Conservation (phyloP, 768 basidiomycete species). For the Mycena galericulata region DNA sequence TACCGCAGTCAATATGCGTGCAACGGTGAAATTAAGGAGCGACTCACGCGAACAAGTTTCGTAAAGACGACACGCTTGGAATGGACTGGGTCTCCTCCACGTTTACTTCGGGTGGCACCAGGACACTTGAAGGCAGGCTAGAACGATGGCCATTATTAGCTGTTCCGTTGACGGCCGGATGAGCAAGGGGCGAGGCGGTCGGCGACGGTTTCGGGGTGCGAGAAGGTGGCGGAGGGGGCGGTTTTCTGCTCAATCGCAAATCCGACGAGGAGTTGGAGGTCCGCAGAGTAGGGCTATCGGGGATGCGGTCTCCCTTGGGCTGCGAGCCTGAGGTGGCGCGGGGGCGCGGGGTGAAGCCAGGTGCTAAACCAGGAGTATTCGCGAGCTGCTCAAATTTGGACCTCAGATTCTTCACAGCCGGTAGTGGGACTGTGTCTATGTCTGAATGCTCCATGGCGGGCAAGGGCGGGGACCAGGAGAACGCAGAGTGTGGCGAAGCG, state of each 20-base stretch:
- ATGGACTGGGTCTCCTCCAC: slow-evolving; percentile 36
- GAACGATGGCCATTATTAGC: slow-evolving; percentile 17
- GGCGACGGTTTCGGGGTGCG: slow-evolving; percentile 52
- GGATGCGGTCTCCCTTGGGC: slow-evolving; percentile 39
- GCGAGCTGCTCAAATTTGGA: slow-evolving; percentile 81
- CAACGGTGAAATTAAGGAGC: not conserved
- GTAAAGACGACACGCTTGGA: slow-evolving; percentile 54
- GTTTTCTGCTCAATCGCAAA: slow-evolving; percentile 62
- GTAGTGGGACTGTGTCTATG: slow-evolving; percentile 66
- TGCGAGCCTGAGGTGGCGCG: slow-evolving; percentile 52
- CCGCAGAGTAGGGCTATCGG: slow-evolving; percentile 51
- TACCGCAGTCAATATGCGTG: slow-evolving; percentile 25
- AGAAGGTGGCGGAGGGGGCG: slow-evolving; percentile 71
- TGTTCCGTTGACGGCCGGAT: slow-evolving; percentile 50
- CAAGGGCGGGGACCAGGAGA: slow-evolving; percentile 1
- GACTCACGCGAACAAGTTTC: slow-evolving; percentile 63
- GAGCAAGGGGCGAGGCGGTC: slow-evolving; percentile 63
- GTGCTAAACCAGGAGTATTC: slow-evolving; percentile 33
- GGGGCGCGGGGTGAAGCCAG: slow-evolving; percentile 51
- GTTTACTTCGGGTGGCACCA: slow-evolving; percentile 7
- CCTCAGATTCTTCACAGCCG: slow-evolving; percentile 76
- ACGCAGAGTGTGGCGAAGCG: slow-evolving; percentile 23
- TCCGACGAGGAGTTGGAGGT: slow-evolving; percentile 68
- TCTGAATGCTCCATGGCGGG: slow-evolving; percentile 37
- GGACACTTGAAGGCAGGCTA: slow-evolving; percentile 15